These are phyloP conservation scores for Agaricus subrufescens DNA, from an alignment of 768 basidiomycete species.

Conservation along the genomic window DNA sequence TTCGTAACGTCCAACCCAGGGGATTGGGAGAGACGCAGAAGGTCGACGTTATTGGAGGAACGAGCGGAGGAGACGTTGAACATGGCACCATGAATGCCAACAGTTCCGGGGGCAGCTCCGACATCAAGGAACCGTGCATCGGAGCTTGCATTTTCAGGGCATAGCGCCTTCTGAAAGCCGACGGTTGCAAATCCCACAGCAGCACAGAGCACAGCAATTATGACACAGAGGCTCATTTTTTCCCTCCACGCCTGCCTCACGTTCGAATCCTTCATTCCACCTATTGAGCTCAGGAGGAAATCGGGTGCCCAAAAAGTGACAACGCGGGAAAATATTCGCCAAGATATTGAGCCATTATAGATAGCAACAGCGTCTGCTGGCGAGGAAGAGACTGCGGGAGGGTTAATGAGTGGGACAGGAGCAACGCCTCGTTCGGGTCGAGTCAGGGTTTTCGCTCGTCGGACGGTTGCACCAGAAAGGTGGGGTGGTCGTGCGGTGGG, in stretches of 20 bases:
- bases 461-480: conserved; percentile 55
- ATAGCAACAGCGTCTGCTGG: conserved; percentile 27
- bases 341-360: conserved; percentile 52
- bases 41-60: conserved; percentile 49
- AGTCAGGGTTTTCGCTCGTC: conserved; percentile 93
- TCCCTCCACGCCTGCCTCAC: conserved; percentile 94
- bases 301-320: conserved; percentile 92
- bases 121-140: conserved; percentile 47
- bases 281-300: conserved; percentile 64
- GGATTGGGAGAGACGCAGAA: conserved; percentile 46
- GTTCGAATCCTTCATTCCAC: conserved; percentile 76
- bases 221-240: conserved; percentile 90
- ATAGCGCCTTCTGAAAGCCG: conserved; percentile 89
- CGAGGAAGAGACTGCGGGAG: conserved; percentile 42
- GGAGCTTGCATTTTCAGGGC: conserved; percentile 53
- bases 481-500: conserved; percentile 57
- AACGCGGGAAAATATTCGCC: conserved; percentile 76
- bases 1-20: conserved; percentile 91
- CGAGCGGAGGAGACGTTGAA: conserved; percentile 65
- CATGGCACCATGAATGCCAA: conserved; percentile 73
- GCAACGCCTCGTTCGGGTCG: conserved; percentile 94
- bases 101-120: conserved; percentile 52
- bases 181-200: conserved; percentile 89
- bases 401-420: conserved; percentile 90
- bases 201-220: conserved; percentile 75